phyloP scores from a whole-genome alignment of 2,329 filamentous ascomycete species.

The Colletotrichum gloeosporioides region DNA sequence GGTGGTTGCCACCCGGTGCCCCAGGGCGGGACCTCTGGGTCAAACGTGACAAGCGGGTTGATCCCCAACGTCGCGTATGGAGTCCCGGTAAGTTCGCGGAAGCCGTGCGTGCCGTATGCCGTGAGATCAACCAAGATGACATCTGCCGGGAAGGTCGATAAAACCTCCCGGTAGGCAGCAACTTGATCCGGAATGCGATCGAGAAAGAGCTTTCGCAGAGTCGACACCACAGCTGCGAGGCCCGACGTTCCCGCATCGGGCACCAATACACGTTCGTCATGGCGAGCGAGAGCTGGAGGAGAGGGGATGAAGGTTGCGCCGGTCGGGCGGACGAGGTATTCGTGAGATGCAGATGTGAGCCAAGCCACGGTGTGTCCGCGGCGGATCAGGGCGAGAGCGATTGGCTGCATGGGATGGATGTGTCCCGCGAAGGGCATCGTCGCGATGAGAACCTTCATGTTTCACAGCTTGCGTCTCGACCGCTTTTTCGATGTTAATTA shows the following conservation, averaged over 20 bases:
- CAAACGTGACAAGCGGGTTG: conserved; percentile 10
- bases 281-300: background rate
- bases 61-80: conserved; percentile 9
- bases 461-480: rapidly evolving
- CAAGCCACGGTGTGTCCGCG: conserved; percentile 4
- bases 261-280: background rate
- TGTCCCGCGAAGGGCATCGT: conserved; percentile 2
- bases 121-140: background rate
- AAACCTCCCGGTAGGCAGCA: background rate
- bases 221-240: background rate
- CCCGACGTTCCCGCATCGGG: background rate
- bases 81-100: background rate
- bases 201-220: background rate
- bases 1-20: background rate
- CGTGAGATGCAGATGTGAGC: conserved; percentile 1
- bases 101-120: background rate
- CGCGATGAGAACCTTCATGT: conserved; percentile 12
- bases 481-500: rapidly evolving
- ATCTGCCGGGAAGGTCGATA: background rate
- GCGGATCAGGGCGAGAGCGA: background rate
- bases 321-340: background rate
- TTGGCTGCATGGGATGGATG: background rate
- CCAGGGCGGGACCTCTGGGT: conserved; percentile 5
- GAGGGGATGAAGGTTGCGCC: background rate
- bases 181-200: background rate